These are phyloP conservation scores for Byssochlamys sp. DNA, from an alignment of 2,329 filamentous ascomycete species.

Conservation along the genomic window DNA sequence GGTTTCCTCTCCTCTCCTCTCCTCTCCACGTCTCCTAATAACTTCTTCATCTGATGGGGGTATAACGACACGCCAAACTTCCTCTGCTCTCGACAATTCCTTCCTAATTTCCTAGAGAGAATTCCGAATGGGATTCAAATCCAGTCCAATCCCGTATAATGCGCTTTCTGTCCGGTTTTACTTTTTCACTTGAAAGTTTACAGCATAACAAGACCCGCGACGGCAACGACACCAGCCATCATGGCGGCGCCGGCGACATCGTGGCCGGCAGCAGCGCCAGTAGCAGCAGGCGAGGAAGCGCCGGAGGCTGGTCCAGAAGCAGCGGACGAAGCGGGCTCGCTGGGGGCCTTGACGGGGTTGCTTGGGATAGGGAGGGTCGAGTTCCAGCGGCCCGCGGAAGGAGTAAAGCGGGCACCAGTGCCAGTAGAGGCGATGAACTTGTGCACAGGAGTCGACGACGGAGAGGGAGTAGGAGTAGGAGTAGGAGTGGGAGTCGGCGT, in stretches of 20 bases:
- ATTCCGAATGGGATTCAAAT: background rate
- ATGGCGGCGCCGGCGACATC: conserved; percentile 17
- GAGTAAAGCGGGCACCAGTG: conserved; percentile 7
- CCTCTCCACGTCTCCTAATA: background rate
- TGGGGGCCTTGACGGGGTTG: conserved; percentile 2
- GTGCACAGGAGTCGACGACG: conserved; percentile 1
- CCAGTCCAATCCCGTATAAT: background rate
- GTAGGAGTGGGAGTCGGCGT: conserved; percentile 5
- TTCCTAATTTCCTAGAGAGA: background rate
- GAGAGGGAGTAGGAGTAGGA: conserved; percentile 6
- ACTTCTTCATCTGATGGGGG: background rate
- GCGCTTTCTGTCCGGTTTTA: background rate
- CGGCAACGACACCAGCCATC: conserved; percentile 21
- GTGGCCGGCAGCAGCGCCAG: conserved; percentile 13
- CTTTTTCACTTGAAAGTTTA: conserved; percentile 10
- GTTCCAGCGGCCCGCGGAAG: conserved; percentile 5
- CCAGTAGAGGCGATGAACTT: conserved; percentile 5
- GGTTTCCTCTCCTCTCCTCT: background rate
- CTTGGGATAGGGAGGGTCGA: conserved; percentile 9
- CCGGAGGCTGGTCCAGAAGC: conserved; percentile 5
- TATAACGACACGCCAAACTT: background rate
- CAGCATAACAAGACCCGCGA: conserved; percentile 25
- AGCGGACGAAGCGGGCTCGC: background rate
- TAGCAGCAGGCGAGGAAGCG: conserved; percentile 9
- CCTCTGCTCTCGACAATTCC: no score